phyloP scores from a whole-genome alignment of 2,329 filamentous ascomycete species.

The Talaromyces sp. region DNA sequence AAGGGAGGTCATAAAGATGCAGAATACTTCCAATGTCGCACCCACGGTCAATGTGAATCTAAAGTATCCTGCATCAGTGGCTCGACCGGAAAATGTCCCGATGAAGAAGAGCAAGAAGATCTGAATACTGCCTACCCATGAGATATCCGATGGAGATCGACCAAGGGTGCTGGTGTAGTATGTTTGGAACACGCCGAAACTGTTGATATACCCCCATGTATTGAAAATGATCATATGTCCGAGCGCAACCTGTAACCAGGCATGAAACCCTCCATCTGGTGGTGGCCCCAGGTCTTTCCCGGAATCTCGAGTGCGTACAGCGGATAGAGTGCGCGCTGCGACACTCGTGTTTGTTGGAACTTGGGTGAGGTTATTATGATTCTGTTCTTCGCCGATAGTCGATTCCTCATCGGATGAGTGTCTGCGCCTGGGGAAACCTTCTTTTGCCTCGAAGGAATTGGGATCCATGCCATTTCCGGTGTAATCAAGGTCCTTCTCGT shows the following conservation, averaged over 20 bases:
- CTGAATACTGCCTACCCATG: slow-evolving; percentile 57
- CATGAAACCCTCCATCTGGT: slow-evolving; percentile 55
- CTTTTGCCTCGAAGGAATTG: slow-evolving; percentile 9
- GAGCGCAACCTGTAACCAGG: slow-evolving; percentile 60
- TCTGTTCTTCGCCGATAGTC: slow-evolving; percentile 9
- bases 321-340: slow-evolving; percentile 36
- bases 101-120: slow-evolving; percentile 56
- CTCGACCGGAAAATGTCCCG: slow-evolving; percentile 55
- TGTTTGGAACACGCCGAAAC: slow-evolving; percentile 61
- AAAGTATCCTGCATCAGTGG: slow-evolving; percentile 57
- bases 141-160: slow-evolving; percentile 51
- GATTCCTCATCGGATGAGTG: slow-evolving; percentile 24
- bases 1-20: slow-evolving; percentile 56
- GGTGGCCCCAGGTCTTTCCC: slow-evolving; percentile 42
- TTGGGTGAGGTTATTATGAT: slow-evolving; percentile 22
- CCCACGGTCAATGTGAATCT: slow-evolving; percentile 48
- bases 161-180: slow-evolving; percentile 51
- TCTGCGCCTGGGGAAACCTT: not conserved
- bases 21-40: slow-evolving; percentile 47
- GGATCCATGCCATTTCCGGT: not conserved
- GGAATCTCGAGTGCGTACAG: slow-evolving; percentile 42
- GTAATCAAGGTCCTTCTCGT: not conserved
- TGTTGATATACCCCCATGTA: slow-evolving; percentile 58
- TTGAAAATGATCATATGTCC: slow-evolving; percentile 60
- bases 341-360: slow-evolving; percentile 31